These are phyloP conservation scores for Austroboletus novae-zelandiae DNA, from an alignment of 1,284 basidiomycete species.

Conservation along the genomic window DNA sequence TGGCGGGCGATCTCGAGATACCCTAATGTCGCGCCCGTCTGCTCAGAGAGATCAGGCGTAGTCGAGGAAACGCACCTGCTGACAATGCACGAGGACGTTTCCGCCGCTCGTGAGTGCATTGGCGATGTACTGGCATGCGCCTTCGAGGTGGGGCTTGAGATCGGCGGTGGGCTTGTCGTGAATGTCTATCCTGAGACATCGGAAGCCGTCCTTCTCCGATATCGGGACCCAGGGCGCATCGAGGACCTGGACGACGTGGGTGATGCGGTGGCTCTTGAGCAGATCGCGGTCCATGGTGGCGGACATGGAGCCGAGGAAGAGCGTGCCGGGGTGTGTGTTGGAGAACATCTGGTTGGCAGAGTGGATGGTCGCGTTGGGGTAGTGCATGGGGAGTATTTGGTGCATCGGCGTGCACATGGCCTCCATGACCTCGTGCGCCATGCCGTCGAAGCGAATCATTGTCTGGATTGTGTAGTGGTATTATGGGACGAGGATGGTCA, in stretches of 20 bases:
- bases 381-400: slow-evolving; percentile 51
- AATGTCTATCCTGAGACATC: slow-evolving; percentile 63
- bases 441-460: slow-evolving; percentile 69
- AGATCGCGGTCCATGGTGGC: slow-evolving; percentile 50
- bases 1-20: slow-evolving; percentile 63
- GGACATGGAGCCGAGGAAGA: slow-evolving; percentile 55
- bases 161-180: slow-evolving; percentile 55
- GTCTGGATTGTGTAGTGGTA: background rate
- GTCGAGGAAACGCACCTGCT: slow-evolving; percentile 47
- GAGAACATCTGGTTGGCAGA: slow-evolving; percentile 19
- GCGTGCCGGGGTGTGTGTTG: slow-evolving; percentile 34
- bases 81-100: slow-evolving; percentile 65
- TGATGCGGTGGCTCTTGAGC: slow-evolving; percentile 49
- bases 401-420: slow-evolving; percentile 82
- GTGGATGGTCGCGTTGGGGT: slow-evolving; percentile 20
- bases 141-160: slow-evolving; percentile 53
- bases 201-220: slow-evolving; percentile 55
- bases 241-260: slow-evolving; percentile 66
- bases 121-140: slow-evolving; percentile 55
- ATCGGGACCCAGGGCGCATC: slow-evolving; percentile 67
- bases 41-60: background rate
- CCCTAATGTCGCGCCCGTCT: slow-evolving; percentile 40
- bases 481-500: slow-evolving; percentile 5
- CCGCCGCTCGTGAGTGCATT: slow-evolving; percentile 45
- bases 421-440: slow-evolving; percentile 70